Evolutionary conservation across 441 rosid genomes (phyloP).

Genomic region (Mallotus repandus): DNA sequence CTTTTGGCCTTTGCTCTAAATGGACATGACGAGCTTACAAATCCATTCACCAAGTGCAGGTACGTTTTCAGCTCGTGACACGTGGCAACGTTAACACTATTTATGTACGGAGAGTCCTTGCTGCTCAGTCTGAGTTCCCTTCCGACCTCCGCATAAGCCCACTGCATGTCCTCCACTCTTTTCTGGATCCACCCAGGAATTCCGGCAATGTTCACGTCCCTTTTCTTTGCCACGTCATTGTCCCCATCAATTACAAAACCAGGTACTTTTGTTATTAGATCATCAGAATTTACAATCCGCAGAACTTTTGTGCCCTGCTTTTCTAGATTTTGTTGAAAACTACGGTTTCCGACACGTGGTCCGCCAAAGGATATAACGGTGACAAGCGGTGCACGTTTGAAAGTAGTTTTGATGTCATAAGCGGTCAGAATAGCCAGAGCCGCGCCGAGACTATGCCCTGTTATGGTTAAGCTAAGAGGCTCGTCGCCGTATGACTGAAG

Average conservation of each 20-base stretch:
- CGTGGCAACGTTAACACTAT: slow-evolving; percentile 48
- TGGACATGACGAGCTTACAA: slow-evolving; percentile 66
- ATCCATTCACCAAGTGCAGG: slow-evolving; percentile 62
- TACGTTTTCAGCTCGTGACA: slow-evolving; percentile 80
- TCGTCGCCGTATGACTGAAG: slow-evolving; percentile 57
- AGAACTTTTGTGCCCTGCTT: slow-evolving; percentile 62
- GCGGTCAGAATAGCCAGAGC: slow-evolving; percentile 69
- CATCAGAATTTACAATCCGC: slow-evolving; percentile 75
- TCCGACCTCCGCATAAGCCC: slow-evolving; percentile 77
- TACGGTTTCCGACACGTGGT: slow-evolving; percentile 72
- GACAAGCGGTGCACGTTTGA: slow-evolving; percentile 50
- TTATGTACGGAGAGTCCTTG: slow-evolving; percentile 57
- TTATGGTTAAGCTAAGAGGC: slow-evolving; percentile 69
- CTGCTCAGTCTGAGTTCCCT: slow-evolving; percentile 64
- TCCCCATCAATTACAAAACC: slow-evolving; percentile 57
- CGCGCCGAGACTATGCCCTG: slow-evolving; percentile 75
- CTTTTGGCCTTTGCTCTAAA: slow-evolving; percentile 51
- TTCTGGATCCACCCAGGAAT: slow-evolving; percentile 58
- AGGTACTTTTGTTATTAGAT: slow-evolving; percentile 70
- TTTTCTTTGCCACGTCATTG: slow-evolving; percentile 14
- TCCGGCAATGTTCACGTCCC: slow-evolving; percentile 17
- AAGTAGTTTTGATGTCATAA: slow-evolving; percentile 56
- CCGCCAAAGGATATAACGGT: slow-evolving; percentile 84
- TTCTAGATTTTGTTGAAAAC: slow-evolving; percentile 53
- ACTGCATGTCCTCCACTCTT: slow-evolving; percentile 52